Evolutionary conservation across 345 rosid genomes (phyloP).

Genomic region (Laguncularia racemosa): DNA sequence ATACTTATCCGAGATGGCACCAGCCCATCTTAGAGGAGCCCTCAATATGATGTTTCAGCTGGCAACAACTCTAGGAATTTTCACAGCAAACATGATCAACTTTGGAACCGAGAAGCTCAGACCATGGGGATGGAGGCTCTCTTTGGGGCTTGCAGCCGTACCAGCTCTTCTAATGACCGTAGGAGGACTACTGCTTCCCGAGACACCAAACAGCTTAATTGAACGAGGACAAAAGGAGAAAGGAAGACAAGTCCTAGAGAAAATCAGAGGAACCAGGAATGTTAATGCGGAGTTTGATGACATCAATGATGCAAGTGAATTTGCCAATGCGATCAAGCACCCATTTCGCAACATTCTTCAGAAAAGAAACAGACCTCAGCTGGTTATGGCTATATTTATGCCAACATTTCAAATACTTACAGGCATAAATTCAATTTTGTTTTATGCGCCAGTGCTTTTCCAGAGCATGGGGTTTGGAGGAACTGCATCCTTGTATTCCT

Average conservation of each 20-base stretch:
- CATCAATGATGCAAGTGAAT: slow-evolving; percentile 78
- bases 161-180: slow-evolving; percentile 79
- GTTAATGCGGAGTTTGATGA: slow-evolving; percentile 81
- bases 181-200: slow-evolving; percentile 71
- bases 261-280: slow-evolving; percentile 62
- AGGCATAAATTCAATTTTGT: slow-evolving; percentile 87
- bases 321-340: slow-evolving; percentile 75
- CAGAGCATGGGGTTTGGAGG: slow-evolving; percentile 84
- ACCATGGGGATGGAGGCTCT: slow-evolving; percentile 97
- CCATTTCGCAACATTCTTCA: slow-evolving; percentile 77
- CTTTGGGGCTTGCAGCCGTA: slow-evolving; percentile 78
- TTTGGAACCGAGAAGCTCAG: slow-evolving; percentile 70
- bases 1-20: slow-evolving; percentile 91
- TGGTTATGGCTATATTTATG: slow-evolving; percentile 78
- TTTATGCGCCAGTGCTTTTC: slow-evolving; percentile 89
- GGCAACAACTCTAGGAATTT: slow-evolving; percentile 83
- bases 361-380: slow-evolving; percentile 69
- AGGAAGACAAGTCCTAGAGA: slow-evolving; percentile 61
- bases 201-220: slow-evolving; percentile 87
- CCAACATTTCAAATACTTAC: slow-evolving; percentile 87
- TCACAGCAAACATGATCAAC: slow-evolving; percentile 89
- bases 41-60: slow-evolving; percentile 92
- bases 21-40: slow-evolving; percentile 87
- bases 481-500: slow-evolving; percentile 75
- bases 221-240: slow-evolving; percentile 50